A percentile compares a stretch with the other conserved stretches of the same genome.
These are phyloP conservation scores for Lepidium campestre DNA, from an alignment of 441 rosid species.

Conservation along the genomic window DNA sequence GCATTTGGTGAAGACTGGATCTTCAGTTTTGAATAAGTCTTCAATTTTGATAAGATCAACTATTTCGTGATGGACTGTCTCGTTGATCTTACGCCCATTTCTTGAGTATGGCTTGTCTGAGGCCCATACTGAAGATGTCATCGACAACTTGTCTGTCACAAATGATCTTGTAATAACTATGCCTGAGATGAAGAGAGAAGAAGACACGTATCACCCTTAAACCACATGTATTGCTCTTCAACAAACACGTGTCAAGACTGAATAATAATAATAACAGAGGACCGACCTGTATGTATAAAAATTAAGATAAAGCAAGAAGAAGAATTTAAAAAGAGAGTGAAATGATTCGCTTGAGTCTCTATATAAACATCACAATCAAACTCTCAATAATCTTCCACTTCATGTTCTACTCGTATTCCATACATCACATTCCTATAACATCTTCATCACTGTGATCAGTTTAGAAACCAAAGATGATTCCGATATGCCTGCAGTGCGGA, in stretches of 20 bases:
- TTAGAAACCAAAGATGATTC: slow-evolving; percentile 26
- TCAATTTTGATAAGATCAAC: background rate
- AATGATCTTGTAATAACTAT: background rate
- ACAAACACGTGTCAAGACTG: background rate
- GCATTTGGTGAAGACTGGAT: slow-evolving; percentile 24
- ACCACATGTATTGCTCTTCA: background rate
- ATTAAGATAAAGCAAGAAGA: background rate
- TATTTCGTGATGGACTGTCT: background rate
- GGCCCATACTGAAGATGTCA: too few relatives aligned
- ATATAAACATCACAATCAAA: background rate
- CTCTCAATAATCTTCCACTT: slow-evolving; percentile 2
- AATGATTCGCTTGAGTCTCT: slow-evolving; percentile 16
- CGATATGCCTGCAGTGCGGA: slow-evolving; percentile 64
- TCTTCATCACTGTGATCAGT: background rate
- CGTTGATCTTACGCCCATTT: background rate
- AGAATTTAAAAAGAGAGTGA: background rate
- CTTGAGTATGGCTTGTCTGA: background rate
- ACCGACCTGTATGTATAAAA: slow-evolving; percentile 7
- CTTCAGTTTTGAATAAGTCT: slow-evolving; percentile 16
- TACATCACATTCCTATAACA: slow-evolving; percentile 14
- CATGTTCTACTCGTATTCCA: slow-evolving; percentile 3
- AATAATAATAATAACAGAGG: background rate
- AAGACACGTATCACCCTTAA: slow-evolving; percentile 4
- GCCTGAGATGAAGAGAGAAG: background rate
- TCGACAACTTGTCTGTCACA: background rate